These are phyloP conservation scores for Phyllosticta citriasiana DNA, from an alignment of 2,329 filamentous ascomycete species.

Conservation along the genomic window DNA sequence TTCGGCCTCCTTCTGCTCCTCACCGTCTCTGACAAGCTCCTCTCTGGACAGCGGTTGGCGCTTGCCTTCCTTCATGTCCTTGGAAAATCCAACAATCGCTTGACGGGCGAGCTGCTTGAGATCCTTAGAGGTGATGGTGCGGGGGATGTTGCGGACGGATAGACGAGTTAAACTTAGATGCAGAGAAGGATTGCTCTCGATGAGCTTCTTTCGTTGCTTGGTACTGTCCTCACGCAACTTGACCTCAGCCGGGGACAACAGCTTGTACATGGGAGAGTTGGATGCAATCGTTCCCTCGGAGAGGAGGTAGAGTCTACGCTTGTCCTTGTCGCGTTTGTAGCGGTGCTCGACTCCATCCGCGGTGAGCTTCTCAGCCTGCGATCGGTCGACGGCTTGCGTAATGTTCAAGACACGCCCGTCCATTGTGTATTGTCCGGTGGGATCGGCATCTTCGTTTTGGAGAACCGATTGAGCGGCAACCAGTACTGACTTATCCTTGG, in stretches of 20 bases:
- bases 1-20: conserved; percentile 73
- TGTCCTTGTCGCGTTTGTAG: conserved; percentile 69
- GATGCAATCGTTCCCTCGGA: conserved; percentile 72
- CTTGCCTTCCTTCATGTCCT: conserved; percentile 69
- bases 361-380: conserved; percentile 66
- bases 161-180: conserved; percentile 84
- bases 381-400: conserved; percentile 73
- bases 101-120: conserved; percentile 84
- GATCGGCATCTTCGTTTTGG: conserved; percentile 75
- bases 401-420: conserved; percentile 82
- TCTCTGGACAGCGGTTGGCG: conserved; percentile 80
- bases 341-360: conserved; percentile 55
- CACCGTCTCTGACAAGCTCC: conserved; percentile 69
- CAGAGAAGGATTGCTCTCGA: conserved; percentile 81
- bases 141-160: conserved; percentile 83
- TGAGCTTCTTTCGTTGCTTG: conserved; percentile 78
- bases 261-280: conserved; percentile 67
- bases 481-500: conserved; percentile 24
- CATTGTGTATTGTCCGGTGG: conserved; percentile 76
- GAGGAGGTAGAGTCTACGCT: conserved; percentile 78
- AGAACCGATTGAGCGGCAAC: conserved; percentile 64
- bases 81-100: conserved; percentile 89
- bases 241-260: conserved; percentile 68
- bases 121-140: conserved; percentile 71
- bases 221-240: conserved; percentile 81